Evolutionary conservation across 1,284 basidiomycete genomes (phyloP), one percentile per base, ranked within the genome.

Genomic region (Mycena sp.): DNA sequence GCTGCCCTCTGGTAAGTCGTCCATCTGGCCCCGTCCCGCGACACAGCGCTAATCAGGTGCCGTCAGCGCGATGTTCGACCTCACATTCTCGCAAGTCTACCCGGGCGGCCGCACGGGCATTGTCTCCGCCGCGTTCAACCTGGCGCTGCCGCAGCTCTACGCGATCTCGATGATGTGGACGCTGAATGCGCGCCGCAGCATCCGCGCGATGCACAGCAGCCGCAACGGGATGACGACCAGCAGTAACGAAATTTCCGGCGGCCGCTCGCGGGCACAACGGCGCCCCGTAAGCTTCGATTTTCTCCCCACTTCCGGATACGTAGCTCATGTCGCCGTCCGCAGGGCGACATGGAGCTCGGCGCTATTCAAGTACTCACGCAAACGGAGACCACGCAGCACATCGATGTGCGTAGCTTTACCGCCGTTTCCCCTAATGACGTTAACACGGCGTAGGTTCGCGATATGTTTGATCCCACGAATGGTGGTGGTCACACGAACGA

Each of bases 61-160:
- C 6, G 3, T 14, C 50, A 78, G 76, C 61, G 75, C 76, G 10
- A 69, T 76, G 68, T 70, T 77, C 52, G 76, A 76, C 57, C 56
- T 58, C 28, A 30, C 30, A 4, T 58, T 58, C 30, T 58, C 69
- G 76, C 35, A 73, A 76, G 17, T 72, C 73, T 50, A 77, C 76
- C 19, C 78, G 76, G 63, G 54, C 17, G 71, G 72, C 10, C 55
- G n/a, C n/a, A n/a, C 67, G 3, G 58, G 68, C 4, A 70, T 65
- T 23, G 63, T 76, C 29, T 67, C 75, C n/a, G 63, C 68, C 6
- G 70, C 67, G 4, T 73, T 75, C 52, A 76, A 75, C 48, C 61
- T 67, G 61, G 59, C 64, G n/a, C 64, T 77, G 12, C 74, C 76
- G 16, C 77, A 77, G 61, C 59, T 77, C 17, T 37, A 70, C 66